Conservation (phyloP, 345 rosid genomes). For the Alliaria petiolata region DNA sequence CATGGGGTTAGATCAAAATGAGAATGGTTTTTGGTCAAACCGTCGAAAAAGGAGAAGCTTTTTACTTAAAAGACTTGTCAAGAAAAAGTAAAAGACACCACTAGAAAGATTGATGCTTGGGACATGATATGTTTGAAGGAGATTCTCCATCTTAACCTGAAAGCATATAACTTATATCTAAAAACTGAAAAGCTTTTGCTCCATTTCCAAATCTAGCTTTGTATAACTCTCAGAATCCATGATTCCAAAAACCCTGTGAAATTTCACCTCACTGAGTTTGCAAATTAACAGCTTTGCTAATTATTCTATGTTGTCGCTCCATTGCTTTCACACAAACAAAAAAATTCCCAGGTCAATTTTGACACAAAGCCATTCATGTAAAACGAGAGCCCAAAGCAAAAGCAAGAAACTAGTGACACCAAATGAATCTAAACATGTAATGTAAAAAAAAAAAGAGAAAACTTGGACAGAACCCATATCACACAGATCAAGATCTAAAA, state of each 20-base stretch:
- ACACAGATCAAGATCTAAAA: constrained; percentile 8
- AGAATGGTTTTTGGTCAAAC: background rate
- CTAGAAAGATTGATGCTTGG: background rate
- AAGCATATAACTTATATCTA: background rate
- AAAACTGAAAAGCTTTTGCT: background rate
- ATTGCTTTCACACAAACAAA: background rate
- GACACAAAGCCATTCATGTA: background rate
- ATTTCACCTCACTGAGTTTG: background rate
- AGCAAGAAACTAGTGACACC: background rate
- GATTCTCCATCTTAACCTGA: background rate
- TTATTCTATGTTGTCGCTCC: no score
- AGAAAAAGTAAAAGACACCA: background rate
- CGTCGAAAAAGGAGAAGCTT: background rate
- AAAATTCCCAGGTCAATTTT: background rate
- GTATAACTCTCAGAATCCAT: background rate
- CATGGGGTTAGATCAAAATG: background rate
- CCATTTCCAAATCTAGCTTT: constrained; percentile 1
- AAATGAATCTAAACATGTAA: constrained; percentile 4
- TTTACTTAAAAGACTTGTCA: background rate
- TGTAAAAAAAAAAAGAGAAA: background rate
- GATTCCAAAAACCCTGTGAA: background rate
- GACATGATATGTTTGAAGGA: background rate
- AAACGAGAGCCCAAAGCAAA: background rate
- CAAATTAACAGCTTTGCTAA: background rate
- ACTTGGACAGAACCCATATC: constrained; percentile 16